Percentiles rank a stretch among this genome's conserved stretches.
phyloP scores from a whole-genome alignment of 352 stramenopile species.

The Globisporangium irregulare region DNA sequence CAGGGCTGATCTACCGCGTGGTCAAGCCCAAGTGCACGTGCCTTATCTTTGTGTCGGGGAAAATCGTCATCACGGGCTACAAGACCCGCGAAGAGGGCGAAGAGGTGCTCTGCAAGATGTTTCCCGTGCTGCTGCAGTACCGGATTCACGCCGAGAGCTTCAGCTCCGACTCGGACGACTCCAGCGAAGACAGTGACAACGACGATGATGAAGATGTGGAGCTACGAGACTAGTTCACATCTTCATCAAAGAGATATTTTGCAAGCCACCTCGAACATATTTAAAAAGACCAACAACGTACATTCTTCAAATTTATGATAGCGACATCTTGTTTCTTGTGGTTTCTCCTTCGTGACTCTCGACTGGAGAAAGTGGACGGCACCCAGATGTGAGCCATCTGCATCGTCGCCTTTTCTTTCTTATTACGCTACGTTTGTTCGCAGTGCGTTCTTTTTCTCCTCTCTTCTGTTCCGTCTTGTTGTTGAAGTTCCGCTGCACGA shows the following conservation, averaged over 20 bases:
- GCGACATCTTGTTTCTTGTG: background rate
- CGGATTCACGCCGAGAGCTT: constrained; percentile 14
- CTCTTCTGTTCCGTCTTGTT: background rate
- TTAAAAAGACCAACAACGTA: constrained; percentile 5
- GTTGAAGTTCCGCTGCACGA: background rate
- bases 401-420: background rate
- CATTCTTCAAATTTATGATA: background rate
- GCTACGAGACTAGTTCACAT: background rate
- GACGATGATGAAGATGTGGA: constrained; percentile 1
- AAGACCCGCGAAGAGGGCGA: constrained; percentile 40
- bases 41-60: constrained; percentile 21
- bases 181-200: constrained; percentile 9
- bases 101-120: constrained; percentile 28
- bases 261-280: background rate
- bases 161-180: constrained; percentile 11
- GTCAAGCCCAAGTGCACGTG: constrained; percentile 92
- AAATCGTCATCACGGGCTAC: constrained; percentile 90
- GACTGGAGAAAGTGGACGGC: background rate
- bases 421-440: background rate
- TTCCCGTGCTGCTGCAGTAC: constrained; percentile 29
- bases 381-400: background rate
- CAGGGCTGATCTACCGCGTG: constrained; percentile 96
- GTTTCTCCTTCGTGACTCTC: background rate
- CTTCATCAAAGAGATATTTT: background rate
- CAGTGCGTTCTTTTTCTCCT: background rate